Evolutionary conservation across 73 alveolate species (phyloP).

Genomic region (Symbiodinium pilosum): DNA sequence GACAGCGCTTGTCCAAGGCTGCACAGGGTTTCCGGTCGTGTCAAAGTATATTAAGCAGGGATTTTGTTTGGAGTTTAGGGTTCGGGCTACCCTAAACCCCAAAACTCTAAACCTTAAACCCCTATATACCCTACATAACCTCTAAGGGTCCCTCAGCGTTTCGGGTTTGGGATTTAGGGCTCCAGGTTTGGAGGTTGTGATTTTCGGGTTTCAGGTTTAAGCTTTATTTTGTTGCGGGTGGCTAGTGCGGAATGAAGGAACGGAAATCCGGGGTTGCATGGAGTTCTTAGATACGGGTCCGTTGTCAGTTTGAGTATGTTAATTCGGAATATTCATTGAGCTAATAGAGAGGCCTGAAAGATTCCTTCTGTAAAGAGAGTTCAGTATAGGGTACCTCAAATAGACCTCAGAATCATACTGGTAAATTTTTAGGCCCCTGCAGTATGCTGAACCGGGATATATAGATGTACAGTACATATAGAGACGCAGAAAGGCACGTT

Average conservation of each 20-base stretch:
- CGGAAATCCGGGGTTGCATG: neutral
- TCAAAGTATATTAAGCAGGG: neutral
- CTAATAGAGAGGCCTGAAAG: neutral
- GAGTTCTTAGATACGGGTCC: neutral
- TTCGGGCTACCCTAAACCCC: neutral
- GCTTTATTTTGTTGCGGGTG: neutral
- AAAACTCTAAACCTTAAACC: neutral
- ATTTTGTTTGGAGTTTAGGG: neutral
- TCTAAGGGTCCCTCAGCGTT: neutral
- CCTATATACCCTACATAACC: too few species aligned
- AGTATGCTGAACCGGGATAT: too few species aligned
- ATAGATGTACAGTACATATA: too few species aligned
- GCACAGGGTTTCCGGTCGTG: neutral
- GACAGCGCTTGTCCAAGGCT: slow-evolving; percentile 81
- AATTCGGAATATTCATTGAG: too few species aligned
- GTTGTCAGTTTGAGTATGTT: too few species aligned
- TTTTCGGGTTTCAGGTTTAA: neutral
- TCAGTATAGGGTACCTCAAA: too few species aligned
- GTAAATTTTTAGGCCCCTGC: too few species aligned
- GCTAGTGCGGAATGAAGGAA: neutral
- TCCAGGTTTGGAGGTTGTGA: neutral
- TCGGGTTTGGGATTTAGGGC: neutral
- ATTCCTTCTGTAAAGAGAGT: neutral
- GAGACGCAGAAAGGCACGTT: too few species aligned
- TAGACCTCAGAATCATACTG: too few species aligned